Conservation (phyloP, 257 asterid species). For the Echium plantagineum region DNA sequence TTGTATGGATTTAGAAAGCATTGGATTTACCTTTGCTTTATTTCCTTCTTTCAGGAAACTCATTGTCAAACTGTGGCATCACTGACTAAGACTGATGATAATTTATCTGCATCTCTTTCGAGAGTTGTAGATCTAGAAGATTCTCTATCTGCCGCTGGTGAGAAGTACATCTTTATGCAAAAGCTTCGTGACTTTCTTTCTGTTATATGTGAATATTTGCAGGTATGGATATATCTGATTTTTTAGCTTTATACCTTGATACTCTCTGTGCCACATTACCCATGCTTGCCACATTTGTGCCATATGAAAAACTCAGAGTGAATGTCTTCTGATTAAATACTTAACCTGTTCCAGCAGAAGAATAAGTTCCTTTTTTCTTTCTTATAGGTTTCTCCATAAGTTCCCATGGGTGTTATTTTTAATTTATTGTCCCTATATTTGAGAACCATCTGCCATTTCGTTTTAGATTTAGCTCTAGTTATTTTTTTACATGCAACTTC, state of each 20-base stretch:
- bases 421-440: not conserved
- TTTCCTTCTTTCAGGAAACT: slow-evolving; percentile 44
- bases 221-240: slow-evolving; percentile 58
- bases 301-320: slow-evolving; percentile 4
- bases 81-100: slow-evolving; percentile 61
- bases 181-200: slow-evolving; percentile 95
- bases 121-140: slow-evolving; percentile 60
- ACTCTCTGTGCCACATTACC: slow-evolving; percentile 12
- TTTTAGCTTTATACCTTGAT: slow-evolving; percentile 13
- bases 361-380: not conserved
- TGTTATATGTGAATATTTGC: slow-evolving; percentile 87
- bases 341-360: not conserved
- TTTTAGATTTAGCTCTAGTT: not conserved
- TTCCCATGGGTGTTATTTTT: not conserved
- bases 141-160: slow-evolving; percentile 82
- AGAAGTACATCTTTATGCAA: slow-evolving; percentile 98
- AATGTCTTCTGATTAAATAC: not conserved
- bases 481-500: not conserved
- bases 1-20: not conserved
- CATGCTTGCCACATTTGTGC: slow-evolving; percentile 9
- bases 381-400: not conserved
- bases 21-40: not conserved
- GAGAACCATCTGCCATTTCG: not conserved
- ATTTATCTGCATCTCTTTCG: slow-evolving; percentile 58
- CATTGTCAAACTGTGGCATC: slow-evolving; percentile 49